These are phyloP conservation scores for Sporisorium sorghi DNA, from an alignment of 1,284 basidiomycete genomes.

Conservation along the genomic window DNA sequence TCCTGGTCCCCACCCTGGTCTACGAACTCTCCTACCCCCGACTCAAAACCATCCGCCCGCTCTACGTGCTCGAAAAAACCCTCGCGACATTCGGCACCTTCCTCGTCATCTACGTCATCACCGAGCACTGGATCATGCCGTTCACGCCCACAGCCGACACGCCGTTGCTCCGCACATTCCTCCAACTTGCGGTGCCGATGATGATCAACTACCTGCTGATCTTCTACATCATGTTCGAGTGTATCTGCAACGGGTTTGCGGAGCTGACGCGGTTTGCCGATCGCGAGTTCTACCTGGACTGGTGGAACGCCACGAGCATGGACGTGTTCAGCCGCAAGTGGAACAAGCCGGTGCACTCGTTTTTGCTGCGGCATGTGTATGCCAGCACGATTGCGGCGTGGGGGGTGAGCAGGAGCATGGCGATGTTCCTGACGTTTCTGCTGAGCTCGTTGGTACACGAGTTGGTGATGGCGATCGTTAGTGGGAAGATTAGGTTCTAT, in stretches of 20 bases:
- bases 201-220: slow-evolving; percentile 75
- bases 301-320: slow-evolving; percentile 96
- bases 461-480: slow-evolving; percentile 84
- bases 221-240: slow-evolving; percentile 72
- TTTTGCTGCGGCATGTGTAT: slow-evolving; percentile 91
- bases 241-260: slow-evolving; percentile 89
- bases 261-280: slow-evolving; percentile 89
- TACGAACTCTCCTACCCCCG: slow-evolving; percentile 97
- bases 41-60: slow-evolving; percentile 84
- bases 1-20: slow-evolving; percentile 89
- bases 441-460: slow-evolving; percentile 77
- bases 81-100: slow-evolving; percentile 96
- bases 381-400: slow-evolving; percentile 84
- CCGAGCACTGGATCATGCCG: slow-evolving; percentile 85
- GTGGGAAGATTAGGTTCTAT: slow-evolving; percentile 68
- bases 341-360: slow-evolving; percentile 79
- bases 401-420: slow-evolving; percentile 79
- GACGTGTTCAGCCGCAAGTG: slow-evolving; percentile 80
- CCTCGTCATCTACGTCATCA: slow-evolving; percentile 82
- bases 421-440: slow-evolving; percentile 91
- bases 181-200: slow-evolving; percentile 92
- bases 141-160: slow-evolving; percentile 71
- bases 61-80: slow-evolving; percentile 94
- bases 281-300: slow-evolving; percentile 95
- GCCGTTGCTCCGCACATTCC: slow-evolving; percentile 71